phyloP scores from a whole-genome alignment of 2,329 filamentous ascomycete genomes.

The Dactylellina haptotyla region DNA sequence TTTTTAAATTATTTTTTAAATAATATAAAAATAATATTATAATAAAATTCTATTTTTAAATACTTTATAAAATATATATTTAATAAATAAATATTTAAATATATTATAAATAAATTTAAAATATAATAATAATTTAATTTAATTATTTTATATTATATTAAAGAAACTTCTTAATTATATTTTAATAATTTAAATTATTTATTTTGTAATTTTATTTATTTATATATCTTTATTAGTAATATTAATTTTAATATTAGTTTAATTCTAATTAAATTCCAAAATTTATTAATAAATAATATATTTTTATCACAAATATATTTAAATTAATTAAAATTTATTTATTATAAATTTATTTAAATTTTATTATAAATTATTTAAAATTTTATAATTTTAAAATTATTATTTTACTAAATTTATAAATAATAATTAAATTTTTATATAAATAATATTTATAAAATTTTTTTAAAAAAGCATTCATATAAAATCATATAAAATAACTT shows the following conservation, averaged over 20 bases:
- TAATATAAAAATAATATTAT: too few relatives aligned
- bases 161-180: not conserved
- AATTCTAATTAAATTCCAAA: constrained; percentile 4
- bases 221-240: not conserved
- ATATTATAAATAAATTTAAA: not conserved
- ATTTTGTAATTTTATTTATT: constrained; percentile 8
- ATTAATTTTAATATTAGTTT: constrained; percentile 8
- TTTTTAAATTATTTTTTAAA: too few relatives aligned
- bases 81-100: too few relatives aligned
- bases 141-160: constrained; percentile 8
- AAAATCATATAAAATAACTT: not conserved
- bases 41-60: too few relatives aligned
- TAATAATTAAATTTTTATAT: constrained; percentile 5
- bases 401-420: constrained; percentile 3
- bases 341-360: constrained; percentile 1
- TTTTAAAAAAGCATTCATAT: not conserved
- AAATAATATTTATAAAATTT: not conserved
- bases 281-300: constrained; percentile 8
- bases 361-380: constrained; percentile 1
- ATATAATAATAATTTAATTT: not conserved
- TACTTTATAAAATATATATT: too few relatives aligned
- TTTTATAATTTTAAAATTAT: constrained; percentile 6
- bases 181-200: constrained; percentile 11
- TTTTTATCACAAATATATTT: constrained; percentile 14
- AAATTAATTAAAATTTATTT: not conserved